Evolutionary conservation across 1,139 yeast genomes (phyloP).

Genomic region (Blastobotrys buckinghamii): DNA sequence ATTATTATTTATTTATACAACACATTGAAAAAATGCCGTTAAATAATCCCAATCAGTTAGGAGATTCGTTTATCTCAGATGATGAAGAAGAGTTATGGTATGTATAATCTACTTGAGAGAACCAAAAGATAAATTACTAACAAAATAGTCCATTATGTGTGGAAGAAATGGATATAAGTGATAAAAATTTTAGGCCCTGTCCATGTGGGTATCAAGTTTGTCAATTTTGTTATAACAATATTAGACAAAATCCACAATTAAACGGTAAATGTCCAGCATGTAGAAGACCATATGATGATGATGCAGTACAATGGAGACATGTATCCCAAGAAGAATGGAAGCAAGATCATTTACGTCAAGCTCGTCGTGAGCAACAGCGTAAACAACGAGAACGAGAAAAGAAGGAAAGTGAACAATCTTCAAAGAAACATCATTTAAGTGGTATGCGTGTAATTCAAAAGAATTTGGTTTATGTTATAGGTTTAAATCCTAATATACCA

Average conservation of each 20-base stretch:
- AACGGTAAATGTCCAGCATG: constrained; percentile 98
- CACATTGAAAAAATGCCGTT: neutral
- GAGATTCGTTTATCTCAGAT: constrained; percentile 59
- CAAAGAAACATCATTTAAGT: constrained; percentile 78
- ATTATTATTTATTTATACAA: neutral
- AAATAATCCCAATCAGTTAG: constrained; percentile 22
- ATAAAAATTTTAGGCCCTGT: constrained; percentile 95
- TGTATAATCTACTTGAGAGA: constrained; percentile 43
- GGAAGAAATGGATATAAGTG: constrained; percentile 95
- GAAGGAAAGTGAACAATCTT: constrained; percentile 72
- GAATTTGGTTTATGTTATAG: constrained; percentile 94
- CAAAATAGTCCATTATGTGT: constrained; percentile 74
- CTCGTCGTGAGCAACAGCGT: constrained; percentile 77
- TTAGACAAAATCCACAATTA: constrained; percentile 88
- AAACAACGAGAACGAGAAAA: constrained; percentile 87
- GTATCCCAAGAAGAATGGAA: constrained; percentile 82
- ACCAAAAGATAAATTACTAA: neutral
- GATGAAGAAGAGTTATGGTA: constrained; percentile 76
- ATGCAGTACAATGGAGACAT: constrained; percentile 78
- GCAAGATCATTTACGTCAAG: constrained; percentile 60
- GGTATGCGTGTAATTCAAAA: constrained; percentile 98
- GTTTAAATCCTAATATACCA: constrained; percentile 84
- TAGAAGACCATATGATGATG: constrained; percentile 90
- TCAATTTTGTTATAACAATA: constrained; percentile 96
- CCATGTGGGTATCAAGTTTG: constrained; percentile 99